Conservation (phyloP, 106 monocot genomes). For the Apostasia shenzhenica region DNA sequence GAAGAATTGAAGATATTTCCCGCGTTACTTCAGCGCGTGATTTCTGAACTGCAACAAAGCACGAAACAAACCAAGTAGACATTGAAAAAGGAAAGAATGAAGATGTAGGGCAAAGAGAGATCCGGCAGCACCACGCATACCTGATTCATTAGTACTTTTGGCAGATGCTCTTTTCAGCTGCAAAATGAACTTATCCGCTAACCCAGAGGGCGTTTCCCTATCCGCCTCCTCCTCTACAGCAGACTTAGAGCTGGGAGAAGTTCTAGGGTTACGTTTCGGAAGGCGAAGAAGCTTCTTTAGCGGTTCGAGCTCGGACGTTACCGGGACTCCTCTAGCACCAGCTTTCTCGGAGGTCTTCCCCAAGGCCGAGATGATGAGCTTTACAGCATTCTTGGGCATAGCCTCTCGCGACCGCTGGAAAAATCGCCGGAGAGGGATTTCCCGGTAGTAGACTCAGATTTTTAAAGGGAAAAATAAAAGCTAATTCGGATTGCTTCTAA, state of each 20-base stretch:
- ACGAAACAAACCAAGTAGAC: not conserved
- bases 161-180: conserved; percentile 1
- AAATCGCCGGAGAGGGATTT: too few relatives aligned
- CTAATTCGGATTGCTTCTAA: too few relatives aligned
- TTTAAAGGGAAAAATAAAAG: too few relatives aligned
- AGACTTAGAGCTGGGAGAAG: not conserved
- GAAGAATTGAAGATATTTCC: conserved; percentile 6
- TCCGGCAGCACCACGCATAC: not conserved
- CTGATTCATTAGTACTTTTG: not conserved
- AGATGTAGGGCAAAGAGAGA: not conserved
- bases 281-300: not conserved
- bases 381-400: not conserved
- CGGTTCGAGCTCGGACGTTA: not conserved
- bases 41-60: conserved; percentile 3
- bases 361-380: not conserved
- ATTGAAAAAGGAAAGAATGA: not conserved
- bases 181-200: conserved; percentile 3
- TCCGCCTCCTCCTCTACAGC: not conserved
- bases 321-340: not conserved
- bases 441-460: too few relatives aligned
- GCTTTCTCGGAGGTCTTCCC: not conserved
- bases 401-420: not conserved
- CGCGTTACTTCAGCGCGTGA: not conserved
- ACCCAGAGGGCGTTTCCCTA: not conserved
- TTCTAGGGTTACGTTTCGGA: not conserved